These are phyloP conservation scores for Primulina tabacum DNA, from an alignment of 257 asterid species.

Conservation along the genomic window DNA sequence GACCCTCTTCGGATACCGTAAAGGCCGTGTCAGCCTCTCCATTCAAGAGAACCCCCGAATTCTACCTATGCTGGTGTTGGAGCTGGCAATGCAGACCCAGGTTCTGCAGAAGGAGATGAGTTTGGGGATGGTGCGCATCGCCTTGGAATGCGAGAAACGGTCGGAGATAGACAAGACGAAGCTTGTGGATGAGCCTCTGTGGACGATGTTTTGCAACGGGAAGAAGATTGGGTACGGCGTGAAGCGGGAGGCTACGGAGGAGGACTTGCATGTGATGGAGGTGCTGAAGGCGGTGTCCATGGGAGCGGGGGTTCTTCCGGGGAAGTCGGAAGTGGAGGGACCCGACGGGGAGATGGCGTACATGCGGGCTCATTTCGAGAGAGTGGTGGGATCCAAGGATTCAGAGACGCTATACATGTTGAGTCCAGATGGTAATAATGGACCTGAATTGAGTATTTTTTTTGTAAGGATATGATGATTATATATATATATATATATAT, in stretches of 20 bases:
- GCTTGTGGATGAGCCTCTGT: conserved; percentile 60
- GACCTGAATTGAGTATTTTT: conserved; percentile 91
- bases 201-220: conserved; percentile 87
- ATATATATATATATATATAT: no score
- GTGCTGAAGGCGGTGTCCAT: conserved; percentile 65
- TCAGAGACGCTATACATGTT: conserved; percentile 84
- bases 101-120: conserved; percentile 47
- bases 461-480: conserved; percentile 54
- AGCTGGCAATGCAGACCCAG: conserved; percentile 47
- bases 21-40: conserved; percentile 44
- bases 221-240: conserved; percentile 67
- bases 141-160: conserved; percentile 48
- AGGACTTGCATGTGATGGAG: conserved; percentile 82
- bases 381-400: conserved; percentile 72
- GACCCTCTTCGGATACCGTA: conserved; percentile 22
- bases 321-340: conserved; percentile 53
- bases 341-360: conserved; percentile 74
- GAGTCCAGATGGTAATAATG: conserved; percentile 77
- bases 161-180: conserved; percentile 30
- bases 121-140: conserved; percentile 42
- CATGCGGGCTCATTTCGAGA: conserved; percentile 72
- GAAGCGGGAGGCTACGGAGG: conserved; percentile 60
- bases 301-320: conserved; percentile 89
- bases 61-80: conserved; percentile 44
- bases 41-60: conserved; percentile 42